phyloP scores from a whole-genome alignment of 257 asterid species.

The Nicotiana undulata region DNA sequence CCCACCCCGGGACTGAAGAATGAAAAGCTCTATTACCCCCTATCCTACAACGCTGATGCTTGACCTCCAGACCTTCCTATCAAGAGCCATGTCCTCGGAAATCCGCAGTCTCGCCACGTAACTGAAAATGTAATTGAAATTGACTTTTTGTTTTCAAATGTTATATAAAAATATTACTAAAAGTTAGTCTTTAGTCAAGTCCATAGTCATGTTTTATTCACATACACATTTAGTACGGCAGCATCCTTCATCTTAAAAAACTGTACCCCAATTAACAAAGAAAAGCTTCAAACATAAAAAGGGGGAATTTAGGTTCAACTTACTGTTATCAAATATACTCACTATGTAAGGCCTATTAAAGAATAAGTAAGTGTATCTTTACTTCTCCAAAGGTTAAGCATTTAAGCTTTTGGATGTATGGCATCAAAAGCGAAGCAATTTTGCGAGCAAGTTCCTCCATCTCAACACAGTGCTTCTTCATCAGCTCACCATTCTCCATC shows the following conservation, averaged over 20 bases:
- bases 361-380: too few relatives aligned
- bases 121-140: too few relatives aligned
- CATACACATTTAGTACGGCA: background rate
- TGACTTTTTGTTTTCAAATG: background rate
- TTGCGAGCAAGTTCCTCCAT: constrained; percentile 62
- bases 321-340: background rate
- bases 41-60: too few relatives aligned
- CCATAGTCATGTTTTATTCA: background rate
- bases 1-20: too few relatives aligned
- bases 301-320: background rate
- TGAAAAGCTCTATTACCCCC: too few relatives aligned
- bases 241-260: background rate
- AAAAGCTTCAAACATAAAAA: too few relatives aligned
- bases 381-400: too few relatives aligned
- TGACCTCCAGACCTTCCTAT: too few relatives aligned
- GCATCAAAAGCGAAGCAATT: constrained; percentile 31
- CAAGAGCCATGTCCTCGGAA: too few relatives aligned
- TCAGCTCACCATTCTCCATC: background rate
- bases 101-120: too few relatives aligned
- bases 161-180: background rate
- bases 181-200: background rate
- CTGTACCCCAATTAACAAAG: background rate
- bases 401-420: too few relatives aligned
- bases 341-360: too few relatives aligned
- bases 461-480: constrained; percentile 63